These are phyloP conservation scores for Linum tenue DNA, from an alignment of 345 rosid genomes.

Conservation along the genomic window DNA sequence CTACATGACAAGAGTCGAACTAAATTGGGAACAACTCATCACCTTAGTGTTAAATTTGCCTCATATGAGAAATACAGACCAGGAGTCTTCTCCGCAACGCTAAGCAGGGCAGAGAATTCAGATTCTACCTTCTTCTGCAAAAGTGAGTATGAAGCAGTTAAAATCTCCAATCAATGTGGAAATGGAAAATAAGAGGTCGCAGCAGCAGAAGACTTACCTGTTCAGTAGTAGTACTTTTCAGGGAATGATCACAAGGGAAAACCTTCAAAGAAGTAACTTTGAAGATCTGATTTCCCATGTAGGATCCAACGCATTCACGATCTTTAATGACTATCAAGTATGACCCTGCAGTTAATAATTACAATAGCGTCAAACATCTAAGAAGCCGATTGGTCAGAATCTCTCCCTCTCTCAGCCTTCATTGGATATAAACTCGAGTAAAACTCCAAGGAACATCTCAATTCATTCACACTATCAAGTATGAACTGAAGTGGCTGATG, in stretches of 20 bases:
- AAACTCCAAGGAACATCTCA: neutral
- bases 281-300: slow-evolving; percentile 76
- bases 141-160: slow-evolving; percentile 7
- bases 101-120: slow-evolving; percentile 62
- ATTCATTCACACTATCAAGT: no score
- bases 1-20: neutral
- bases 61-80: slow-evolving; percentile 91
- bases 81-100: slow-evolving; percentile 57
- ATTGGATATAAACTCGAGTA: no score
- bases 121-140: slow-evolving; percentile 79
- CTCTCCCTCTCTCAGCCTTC: no score
- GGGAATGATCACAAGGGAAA: slow-evolving; percentile 80
- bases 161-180: slow-evolving; percentile 7
- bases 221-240: slow-evolving; percentile 57
- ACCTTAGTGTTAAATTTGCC: slow-evolving; percentile 86
- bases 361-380: neutral
- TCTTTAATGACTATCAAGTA: slow-evolving; percentile 71
- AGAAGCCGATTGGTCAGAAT: neutral
- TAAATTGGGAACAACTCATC: neutral
- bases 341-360: slow-evolving; percentile 41
- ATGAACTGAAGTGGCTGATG: no score
- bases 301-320: slow-evolving; percentile 71
- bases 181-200: neutral
- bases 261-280: slow-evolving; percentile 68
- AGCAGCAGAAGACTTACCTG: slow-evolving; percentile 39